Base-by-base conservation (phyloP, 345 rosid species). In the Citrus hindsii region DNA sequence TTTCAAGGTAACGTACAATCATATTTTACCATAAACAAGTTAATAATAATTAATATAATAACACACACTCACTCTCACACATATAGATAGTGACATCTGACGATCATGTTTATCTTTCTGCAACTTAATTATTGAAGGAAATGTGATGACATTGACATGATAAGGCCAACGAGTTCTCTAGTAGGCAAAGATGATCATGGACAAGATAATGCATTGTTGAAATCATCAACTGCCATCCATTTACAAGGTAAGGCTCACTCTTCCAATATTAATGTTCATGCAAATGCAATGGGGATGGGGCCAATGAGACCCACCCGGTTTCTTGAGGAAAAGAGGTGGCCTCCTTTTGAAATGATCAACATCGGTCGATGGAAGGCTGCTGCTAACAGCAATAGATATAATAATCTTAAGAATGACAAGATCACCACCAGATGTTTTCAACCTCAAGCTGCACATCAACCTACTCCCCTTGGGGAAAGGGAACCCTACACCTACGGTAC, bases 281-380 rank as follows among this genome's bases (percentile, higher is more conserved):
- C 27, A 71, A 53, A 58, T 37, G 35, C 79, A 19, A 81, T 67
- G 77, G 42, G 70, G 74, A 62, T 79, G 18, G 81, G 79, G 24
- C 82, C 86, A 5, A 38, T 81, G 28, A 82, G 83, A 78, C 83
- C 86, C 21, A 76, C 76, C 65, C 32, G 80, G 40, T 81, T 82
- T 76, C 79, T 83, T 21, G 88, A 87, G 79, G 85, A 84, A 46
- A 87, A 75, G 75, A 73, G 77, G 60, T 87, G 90, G 88, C 87
- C 81, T 33, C 88, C 88, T 2, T n/a, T 79, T 3, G 81, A 84
- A 74, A 71, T 65, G 71, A 51, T 77, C 18, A n/a, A 55, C n/a
- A 81, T 75, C 78, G 74, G 79, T 78, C 76, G 81, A 73, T 80
- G 81, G 87, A 84, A 70, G 55, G 13, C 69, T 67, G 62, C 59